Evolutionary conservation across 129 eudicot genomes (phyloP), one percentile per base, ranked within the genome.

Genomic region (Flaveria trinervia): DNA sequence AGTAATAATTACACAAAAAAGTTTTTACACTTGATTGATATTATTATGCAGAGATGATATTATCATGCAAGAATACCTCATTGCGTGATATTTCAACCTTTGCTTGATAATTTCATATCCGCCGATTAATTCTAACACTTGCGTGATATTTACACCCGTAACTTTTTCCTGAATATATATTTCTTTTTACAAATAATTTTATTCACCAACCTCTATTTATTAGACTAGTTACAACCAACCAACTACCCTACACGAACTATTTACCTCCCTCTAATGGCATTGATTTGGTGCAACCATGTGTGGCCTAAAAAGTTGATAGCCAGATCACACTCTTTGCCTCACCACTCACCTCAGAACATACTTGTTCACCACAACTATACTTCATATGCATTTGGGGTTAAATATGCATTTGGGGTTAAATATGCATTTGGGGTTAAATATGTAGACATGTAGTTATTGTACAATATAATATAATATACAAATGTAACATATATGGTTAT

Each of bases 241-340:
- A 7, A 80, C 79, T 57, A 49, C 54, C 22, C 13, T 48, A n/a
- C 52, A 59, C 52, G 66, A 62, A 39, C 66, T 68, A 67, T 56
- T 80, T 80, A 73, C 84, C 84, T 73, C 7, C 75, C 75, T 44
- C 73, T 70, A 49, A 80, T 73, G 84, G 84, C 84, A 79, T 72
- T 62, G 59, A 71, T 50, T 72, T 62, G 72, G 36, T 71, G 22
- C 59, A 80, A 73, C 45, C 73, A 79, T 65, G 61, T 72, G 78
- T 79, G 68, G 66, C 73, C 72, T 72, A 51, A 49, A 70, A 79
- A 39, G 45, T 71, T 20, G 66, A 64, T 72, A 72, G 71, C 56
- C 82, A 79, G 54, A 48, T 22, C 30, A 56, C 39, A 20, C 36
- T 49, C 20, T 71, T 57, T 22, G 55, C 45, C 67, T 54, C 56